Conservation (phyloP, 805 yeast genomes). For the Cyberlindnera mycetangii region DNA sequence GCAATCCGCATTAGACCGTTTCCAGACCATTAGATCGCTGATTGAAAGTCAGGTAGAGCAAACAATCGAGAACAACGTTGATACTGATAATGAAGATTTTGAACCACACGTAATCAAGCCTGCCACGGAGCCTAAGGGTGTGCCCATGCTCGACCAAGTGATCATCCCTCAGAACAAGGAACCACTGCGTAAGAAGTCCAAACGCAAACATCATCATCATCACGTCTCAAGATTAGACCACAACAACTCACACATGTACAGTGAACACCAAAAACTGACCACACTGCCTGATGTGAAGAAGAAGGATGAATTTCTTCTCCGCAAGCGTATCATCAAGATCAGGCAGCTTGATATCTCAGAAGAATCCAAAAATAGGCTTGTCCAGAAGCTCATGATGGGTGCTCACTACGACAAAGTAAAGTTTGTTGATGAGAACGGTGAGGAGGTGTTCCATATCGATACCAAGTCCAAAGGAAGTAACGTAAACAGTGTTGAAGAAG, state of each 20-base stretch:
- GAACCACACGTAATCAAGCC: constrained; percentile 56
- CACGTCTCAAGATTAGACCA: constrained; percentile 3
- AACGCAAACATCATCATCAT: constrained; percentile 6
- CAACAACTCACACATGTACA: constrained; percentile 7
- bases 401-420: constrained; percentile 52
- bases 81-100: constrained; percentile 35
- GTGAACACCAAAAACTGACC: constrained; percentile 21
- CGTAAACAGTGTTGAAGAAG: constrained; percentile 22
- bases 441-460: constrained; percentile 26
- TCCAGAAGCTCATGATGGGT: constrained; percentile 68
- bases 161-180: constrained; percentile 45
- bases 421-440: constrained; percentile 29
- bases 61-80: constrained; percentile 31
- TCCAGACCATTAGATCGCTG: constrained; percentile 37
- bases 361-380: constrained; percentile 33
- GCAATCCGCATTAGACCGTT: constrained; percentile 48
- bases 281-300: constrained; percentile 18
- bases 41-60: constrained; percentile 30
- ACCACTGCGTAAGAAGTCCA: constrained; percentile 20
- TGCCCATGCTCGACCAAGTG: constrained; percentile 50
- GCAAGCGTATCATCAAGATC: constrained; percentile 46
- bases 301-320: constrained; percentile 33
- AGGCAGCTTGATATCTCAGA: constrained; percentile 23
- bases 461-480: constrained; percentile 13
- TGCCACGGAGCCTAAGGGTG: constrained; percentile 44